Base-by-base conservation (phyloP, 108 stramenopile genomes). In the Cyclostephanos tholiformis region DNA sequence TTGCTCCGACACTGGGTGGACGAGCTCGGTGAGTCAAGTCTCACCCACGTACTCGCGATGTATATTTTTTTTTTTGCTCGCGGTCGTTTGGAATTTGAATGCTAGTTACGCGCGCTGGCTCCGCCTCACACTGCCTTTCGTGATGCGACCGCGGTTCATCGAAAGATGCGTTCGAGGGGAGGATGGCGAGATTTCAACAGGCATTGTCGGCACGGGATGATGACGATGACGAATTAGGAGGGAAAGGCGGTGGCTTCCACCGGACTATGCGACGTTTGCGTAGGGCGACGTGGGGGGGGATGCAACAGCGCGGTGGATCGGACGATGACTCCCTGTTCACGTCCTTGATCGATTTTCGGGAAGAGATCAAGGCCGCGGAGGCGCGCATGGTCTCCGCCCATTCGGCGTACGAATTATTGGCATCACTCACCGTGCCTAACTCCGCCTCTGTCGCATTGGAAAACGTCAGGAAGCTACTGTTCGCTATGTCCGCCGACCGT, bases 1-100 rank as follows among this genome's bases (percentile, higher is more conserved):
- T 39, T 92, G 38, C 71, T 89, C 41, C 25, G 55, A 53, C 91
- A 92, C 75, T 92, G 89, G 89, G 78, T 92, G 56, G 83, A 88
- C 30, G 91, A 92, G 65, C 51, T 92, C 12, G 74, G 74, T 74
- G 58, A 66, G 74, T n/a, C n/a, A n/a, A n/a, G n/a, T n/a, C n/a
- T n/a, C n/a, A n/a, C n/a, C n/a, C n/a, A n/a, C n/a, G n/a, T n/a
- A n/a, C n/a, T n/a, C n/a, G n/a, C n/a, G n/a, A n/a, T n/a, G n/a
- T n/a, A n/a, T n/a, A n/a, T n/a, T n/a, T n/a, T n/a, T n/a, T n/a
- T n/a, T n/a, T n/a, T n/a, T n/a, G n/a, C n/a, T n/a, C n/a, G n/a
- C n/a, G n/a, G n/a, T n/a, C n/a, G n/a, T n/a, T n/a, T n/a, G n/a
- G n/a, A n/a, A n/a, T n/a, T 6, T 12, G 20, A 35, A 51, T 38